Conservation (phyloP, 2,329 filamentous ascomycete species). For the Colletotrichum melonis region DNA sequence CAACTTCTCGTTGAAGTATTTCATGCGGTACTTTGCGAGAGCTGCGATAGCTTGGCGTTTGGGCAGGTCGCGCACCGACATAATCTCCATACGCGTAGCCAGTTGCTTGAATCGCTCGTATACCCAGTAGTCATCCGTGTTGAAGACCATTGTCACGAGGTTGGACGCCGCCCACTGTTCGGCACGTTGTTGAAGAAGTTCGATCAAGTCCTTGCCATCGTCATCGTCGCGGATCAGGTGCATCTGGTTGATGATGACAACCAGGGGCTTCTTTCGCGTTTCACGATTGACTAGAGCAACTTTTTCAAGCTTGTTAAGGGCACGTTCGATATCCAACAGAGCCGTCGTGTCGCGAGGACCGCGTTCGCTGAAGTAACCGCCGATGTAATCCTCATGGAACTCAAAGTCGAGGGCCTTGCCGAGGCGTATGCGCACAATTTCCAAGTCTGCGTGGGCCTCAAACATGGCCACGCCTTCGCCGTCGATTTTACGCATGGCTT, state of each 20-base stretch:
- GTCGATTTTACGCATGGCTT: slow-evolving; percentile 93
- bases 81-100: slow-evolving; percentile 93
- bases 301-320: slow-evolving; percentile 98
- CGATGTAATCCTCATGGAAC: slow-evolving; percentile 98
- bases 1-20: slow-evolving; percentile 76
- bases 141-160: slow-evolving; percentile 92
- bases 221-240: slow-evolving; percentile 93
- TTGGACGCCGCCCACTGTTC: slow-evolving; percentile 96
- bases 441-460: slow-evolving; percentile 92
- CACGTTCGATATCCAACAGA: slow-evolving; percentile 93
- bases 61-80: slow-evolving; percentile 84
- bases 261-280: slow-evolving; percentile 73
- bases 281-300: slow-evolving; percentile 81
- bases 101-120: slow-evolving; percentile 95
- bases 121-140: slow-evolving; percentile 98
- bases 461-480: slow-evolving; percentile 94
- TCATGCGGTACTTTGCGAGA: slow-evolving; percentile 81
- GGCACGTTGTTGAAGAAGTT: slow-evolving; percentile 93
- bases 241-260: slow-evolving; percentile 95
- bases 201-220: slow-evolving; percentile 91
- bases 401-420: slow-evolving; percentile 97
- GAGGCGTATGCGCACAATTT: slow-evolving; percentile 92
- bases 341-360: slow-evolving; percentile 93
- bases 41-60: slow-evolving; percentile 83
- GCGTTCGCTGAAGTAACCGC: slow-evolving; percentile 92